A percentile compares a stretch with the other conserved stretches of the same genome.
These are phyloP conservation scores for Neonectria magnoliae DNA, from an alignment of 2,329 filamentous ascomycete species.

Conservation along the genomic window DNA sequence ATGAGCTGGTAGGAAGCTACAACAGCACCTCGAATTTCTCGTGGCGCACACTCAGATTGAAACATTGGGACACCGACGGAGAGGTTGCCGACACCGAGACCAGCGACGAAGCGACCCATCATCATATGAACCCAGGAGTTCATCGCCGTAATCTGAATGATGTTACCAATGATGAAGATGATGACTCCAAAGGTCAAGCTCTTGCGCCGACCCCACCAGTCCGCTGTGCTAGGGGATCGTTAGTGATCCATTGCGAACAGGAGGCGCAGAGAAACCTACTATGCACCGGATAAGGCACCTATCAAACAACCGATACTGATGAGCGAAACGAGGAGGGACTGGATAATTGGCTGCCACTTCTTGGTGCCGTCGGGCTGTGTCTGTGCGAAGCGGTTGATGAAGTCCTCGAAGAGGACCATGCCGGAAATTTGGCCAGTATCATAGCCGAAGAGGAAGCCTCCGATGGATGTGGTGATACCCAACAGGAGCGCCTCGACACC, in stretches of 20 bases:
- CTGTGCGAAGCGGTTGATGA: constrained; percentile 65
- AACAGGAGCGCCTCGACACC: constrained; percentile 55
- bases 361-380: constrained; percentile 50
- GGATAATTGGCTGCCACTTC: constrained; percentile 53
- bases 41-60: constrained; percentile 71
- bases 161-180: constrained; percentile 71
- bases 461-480: constrained; percentile 64
- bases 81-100: constrained; percentile 73
- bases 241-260: background rate
- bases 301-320: constrained; percentile 65
- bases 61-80: constrained; percentile 75
- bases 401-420: constrained; percentile 62
- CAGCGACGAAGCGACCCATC: constrained; percentile 72
- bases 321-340: constrained; percentile 65
- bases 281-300: constrained; percentile 63
- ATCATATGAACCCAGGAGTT: constrained; percentile 72
- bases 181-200: constrained; percentile 63
- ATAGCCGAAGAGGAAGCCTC: constrained; percentile 71
- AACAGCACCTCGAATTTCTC: constrained; percentile 70
- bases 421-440: constrained; percentile 69
- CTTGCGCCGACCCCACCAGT: constrained; percentile 66
- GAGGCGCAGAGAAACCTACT: constrained; percentile 40
- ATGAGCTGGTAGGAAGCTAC: constrained; percentile 79
- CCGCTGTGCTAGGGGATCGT: constrained; percentile 56
- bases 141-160: constrained; percentile 71